These are phyloP conservation scores for Boletellus ananiceps DNA, from an alignment of 768 basidiomycete genomes.

Conservation along the genomic window DNA sequence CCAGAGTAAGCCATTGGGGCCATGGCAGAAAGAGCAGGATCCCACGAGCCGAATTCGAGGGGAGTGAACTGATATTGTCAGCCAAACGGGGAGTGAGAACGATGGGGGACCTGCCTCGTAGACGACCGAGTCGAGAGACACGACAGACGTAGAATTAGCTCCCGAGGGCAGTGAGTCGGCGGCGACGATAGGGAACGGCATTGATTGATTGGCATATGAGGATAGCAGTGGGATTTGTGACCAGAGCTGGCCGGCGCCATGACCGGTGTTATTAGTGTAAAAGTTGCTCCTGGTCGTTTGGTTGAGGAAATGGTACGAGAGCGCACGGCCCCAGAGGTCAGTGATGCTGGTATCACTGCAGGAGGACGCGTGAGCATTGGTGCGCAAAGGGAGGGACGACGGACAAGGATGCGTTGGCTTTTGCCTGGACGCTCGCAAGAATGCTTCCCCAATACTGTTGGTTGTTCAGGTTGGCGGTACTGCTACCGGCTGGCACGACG, in stretches of 20 bases:
- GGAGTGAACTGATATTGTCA: conserved; percentile 45
- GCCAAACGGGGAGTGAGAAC: conserved; percentile 4
- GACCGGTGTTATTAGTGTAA: conserved; percentile 52
- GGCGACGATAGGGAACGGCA: conserved; percentile 67
- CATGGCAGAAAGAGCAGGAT: conserved; percentile 68
- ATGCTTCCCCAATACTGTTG: conserved; percentile 52
- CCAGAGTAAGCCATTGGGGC: conserved; percentile 60
- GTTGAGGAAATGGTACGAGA: conserved; percentile 72
- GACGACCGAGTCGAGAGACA: conserved; percentile 43
- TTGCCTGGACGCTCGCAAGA: conserved; percentile 51
- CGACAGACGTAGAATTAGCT: conserved; percentile 38
- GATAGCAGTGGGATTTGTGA: conserved; percentile 50
- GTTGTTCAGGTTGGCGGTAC: conserved; percentile 43
- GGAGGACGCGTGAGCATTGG: neutral
- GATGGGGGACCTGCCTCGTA: conserved; percentile 46
- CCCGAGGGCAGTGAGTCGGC: conserved; percentile 49
- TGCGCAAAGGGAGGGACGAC: conserved; percentile 16
- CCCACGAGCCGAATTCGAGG: conserved; percentile 71
- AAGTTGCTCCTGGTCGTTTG: conserved; percentile 56
- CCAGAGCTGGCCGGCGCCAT: conserved; percentile 74
- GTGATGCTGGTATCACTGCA: conserved; percentile 58
- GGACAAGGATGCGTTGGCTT: conserved; percentile 51
- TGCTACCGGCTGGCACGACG: conserved; percentile 47
- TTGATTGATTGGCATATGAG: conserved; percentile 43
- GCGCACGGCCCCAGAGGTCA: conserved; percentile 59